Base-by-base conservation (phyloP, 306 rosid species). In the Castanea sativa region DNA sequence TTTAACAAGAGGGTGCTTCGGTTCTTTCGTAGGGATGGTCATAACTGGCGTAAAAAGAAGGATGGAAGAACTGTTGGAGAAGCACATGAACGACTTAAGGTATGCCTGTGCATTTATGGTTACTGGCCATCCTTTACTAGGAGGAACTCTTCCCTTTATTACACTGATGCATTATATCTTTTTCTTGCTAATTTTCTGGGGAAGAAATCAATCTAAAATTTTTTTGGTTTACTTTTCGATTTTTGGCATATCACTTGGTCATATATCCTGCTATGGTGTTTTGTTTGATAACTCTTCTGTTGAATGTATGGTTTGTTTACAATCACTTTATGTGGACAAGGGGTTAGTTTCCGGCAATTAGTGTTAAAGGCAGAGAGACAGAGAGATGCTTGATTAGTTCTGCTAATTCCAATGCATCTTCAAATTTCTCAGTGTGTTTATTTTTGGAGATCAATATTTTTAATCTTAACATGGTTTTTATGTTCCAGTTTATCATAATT, bases 71-170 rank as follows among this genome's bases (percentile, higher is more conserved):
- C 97, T 32, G 98, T 96, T 43, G 89, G 93, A 21, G 99, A 96
- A 89, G 99, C 96, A 27, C 99, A 96, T 45, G 99, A 96, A 78
- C 89, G 94, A 52, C 99, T 96, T 81, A 96, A 96, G 99, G 99
- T 72, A 14, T 41, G 51, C 75, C 65, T 74, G 15, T 75, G 45
- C 43, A 59, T 68, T 81, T 76, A 30, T 41, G 58, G 49, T 61
- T 65, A 76, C 67, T 29, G 56, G 63, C 69, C 69, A 69, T 64
- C 14, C 61, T 16, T 59, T 27, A 38, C 41, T 61, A 71, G 52
- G 55, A 76, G 55, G 69, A 41, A 41, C 45, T 49, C 16, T 11
- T 11, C 53, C 53, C 53, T 49, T 49, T 33, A 10, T 9, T 10
- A 33, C 45, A 35, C 38, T 1, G 70, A 35, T 68, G 45, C 38